Percentiles rank a stretch among this genome's conserved stretches.
These are phyloP conservation scores for Delphinella strobiligena DNA, from an alignment of 2,329 filamentous ascomycete species.

Conservation along the genomic window DNA sequence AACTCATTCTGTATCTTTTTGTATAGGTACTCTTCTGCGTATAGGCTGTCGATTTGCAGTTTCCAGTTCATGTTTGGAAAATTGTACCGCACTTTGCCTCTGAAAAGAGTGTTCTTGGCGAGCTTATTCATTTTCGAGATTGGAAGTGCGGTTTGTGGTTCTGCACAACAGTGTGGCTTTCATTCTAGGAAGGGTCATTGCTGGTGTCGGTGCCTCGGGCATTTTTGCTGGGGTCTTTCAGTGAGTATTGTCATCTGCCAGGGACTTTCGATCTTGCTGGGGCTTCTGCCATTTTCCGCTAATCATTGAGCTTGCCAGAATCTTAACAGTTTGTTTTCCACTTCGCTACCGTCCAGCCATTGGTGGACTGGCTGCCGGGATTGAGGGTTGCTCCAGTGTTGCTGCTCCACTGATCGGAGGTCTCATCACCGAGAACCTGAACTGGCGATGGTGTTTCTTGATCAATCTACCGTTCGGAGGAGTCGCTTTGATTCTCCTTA, in stretches of 20 bases:
- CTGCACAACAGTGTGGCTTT: constrained; percentile 10
- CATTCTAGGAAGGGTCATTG: constrained; percentile 16
- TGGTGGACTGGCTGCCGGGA: constrained; percentile 14
- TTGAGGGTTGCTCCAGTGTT: constrained; percentile 19
- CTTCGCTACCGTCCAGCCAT: constrained; percentile 17
- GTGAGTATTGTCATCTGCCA: constrained; percentile 8
- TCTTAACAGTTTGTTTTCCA: constrained; percentile 8
- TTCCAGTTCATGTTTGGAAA: constrained; percentile 18
- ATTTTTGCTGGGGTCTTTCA: constrained; percentile 12
- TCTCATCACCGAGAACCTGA: constrained; percentile 20
- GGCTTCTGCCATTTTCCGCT: no score
- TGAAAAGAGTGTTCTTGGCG: constrained; percentile 17
- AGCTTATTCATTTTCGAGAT: constrained; percentile 12
- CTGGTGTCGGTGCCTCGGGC: constrained; percentile 17
- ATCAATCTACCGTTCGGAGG: constrained; percentile 23
- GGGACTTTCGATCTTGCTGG: no score
- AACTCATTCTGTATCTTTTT: no score
- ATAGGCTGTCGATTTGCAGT: constrained; percentile 11
- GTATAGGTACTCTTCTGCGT: constrained; percentile 28
- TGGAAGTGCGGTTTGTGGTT: constrained; percentile 20
- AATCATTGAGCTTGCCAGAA: constrained; percentile 7
- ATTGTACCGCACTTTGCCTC: constrained; percentile 22
- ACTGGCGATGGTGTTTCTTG: constrained; percentile 19
- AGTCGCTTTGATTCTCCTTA: constrained; percentile 10
- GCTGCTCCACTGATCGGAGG: constrained; percentile 23